These are phyloP conservation scores for Selenicereus undatus DNA, from an alignment of 148 eudicot genomes.

Conservation along the genomic window DNA sequence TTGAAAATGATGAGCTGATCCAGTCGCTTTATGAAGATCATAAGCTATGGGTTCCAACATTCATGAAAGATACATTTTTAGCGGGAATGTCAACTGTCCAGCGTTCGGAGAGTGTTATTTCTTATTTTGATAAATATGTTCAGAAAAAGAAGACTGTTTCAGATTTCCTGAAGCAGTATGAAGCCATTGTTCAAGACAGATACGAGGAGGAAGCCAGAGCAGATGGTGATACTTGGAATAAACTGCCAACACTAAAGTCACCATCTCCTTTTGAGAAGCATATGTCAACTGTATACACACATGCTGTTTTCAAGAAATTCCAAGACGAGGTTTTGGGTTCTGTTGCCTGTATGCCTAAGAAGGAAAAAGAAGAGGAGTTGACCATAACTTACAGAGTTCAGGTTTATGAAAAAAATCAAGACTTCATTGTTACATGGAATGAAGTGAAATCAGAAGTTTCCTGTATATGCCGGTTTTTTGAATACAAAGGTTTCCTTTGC, in stretches of 20 bases:
- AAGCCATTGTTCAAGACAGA: slow-evolving; percentile 70
- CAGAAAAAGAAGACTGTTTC: slow-evolving; percentile 81
- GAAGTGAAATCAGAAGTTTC: slow-evolving; percentile 64
- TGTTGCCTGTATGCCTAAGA: slow-evolving; percentile 79
- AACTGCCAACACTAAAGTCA: slow-evolving; percentile 69
- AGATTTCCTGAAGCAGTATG: slow-evolving; percentile 82
- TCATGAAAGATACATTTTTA: slow-evolving; percentile 59
- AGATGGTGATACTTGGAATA: slow-evolving; percentile 84
- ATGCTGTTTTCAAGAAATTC: slow-evolving; percentile 79
- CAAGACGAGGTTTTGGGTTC: slow-evolving; percentile 91
- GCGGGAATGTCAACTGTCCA: slow-evolving; percentile 82
- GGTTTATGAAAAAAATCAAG: slow-evolving; percentile 66
- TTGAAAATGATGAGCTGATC: slow-evolving; percentile 54
- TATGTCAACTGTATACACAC: slow-evolving; percentile 57
- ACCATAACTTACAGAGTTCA: slow-evolving; percentile 57
- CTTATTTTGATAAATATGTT: slow-evolving; percentile 85
- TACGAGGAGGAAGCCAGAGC: slow-evolving; percentile 97
- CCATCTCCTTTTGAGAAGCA: slow-evolving; percentile 99
- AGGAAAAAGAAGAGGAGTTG: slow-evolving; percentile 56
- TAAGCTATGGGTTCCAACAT: slow-evolving; percentile 66
- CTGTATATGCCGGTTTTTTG: slow-evolving; percentile 83
- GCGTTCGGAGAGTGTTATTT: slow-evolving; percentile 85
- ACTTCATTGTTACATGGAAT: slow-evolving; percentile 67
- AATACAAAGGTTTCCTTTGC: slow-evolving; percentile 84
- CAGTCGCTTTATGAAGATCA: slow-evolving; percentile 69